phyloP scores from a whole-genome alignment of 2,329 filamentous ascomycete genomes.

The Fusarium acutatum region DNA sequence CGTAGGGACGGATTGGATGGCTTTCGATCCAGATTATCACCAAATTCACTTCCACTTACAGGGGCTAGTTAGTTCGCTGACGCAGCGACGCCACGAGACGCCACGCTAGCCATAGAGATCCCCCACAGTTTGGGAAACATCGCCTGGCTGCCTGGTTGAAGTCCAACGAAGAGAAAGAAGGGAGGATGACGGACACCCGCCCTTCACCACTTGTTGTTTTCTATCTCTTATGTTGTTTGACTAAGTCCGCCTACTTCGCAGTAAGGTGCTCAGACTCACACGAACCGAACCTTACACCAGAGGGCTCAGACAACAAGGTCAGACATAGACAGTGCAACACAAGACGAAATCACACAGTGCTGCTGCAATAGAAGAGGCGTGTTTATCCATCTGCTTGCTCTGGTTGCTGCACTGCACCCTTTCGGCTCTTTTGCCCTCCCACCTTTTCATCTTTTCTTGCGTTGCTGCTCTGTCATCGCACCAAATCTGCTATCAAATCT shows the following conservation, averaged over 20 bases:
- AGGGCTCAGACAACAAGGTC: background rate
- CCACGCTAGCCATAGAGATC: slow-evolving; percentile 26
- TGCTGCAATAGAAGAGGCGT: slow-evolving; percentile 20
- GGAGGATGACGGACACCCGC: slow-evolving; percentile 22
- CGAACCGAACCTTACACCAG: background rate
- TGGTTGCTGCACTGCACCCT: slow-evolving; percentile 18
- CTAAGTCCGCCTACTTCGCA: background rate
- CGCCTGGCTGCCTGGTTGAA: background rate
- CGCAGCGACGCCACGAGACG: slow-evolving; percentile 26
- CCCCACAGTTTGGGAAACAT: slow-evolving; percentile 11
- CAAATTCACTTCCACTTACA: slow-evolving; percentile 9
- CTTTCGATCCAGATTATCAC: background rate
- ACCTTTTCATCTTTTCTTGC: slow-evolving; percentile 11
- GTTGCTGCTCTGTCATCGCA: slow-evolving; percentile 12
- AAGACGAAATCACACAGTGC: background rate
- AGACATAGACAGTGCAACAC: background rate
- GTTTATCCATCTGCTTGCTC: slow-evolving; percentile 11
- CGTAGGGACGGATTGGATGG: background rate
- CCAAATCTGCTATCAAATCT: slow-evolving; percentile 18
- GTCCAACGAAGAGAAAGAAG: slow-evolving; percentile 1
- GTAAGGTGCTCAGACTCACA: slow-evolving; percentile 12
- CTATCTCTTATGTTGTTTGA: background rate
- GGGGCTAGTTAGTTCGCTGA: slow-evolving; percentile 14
- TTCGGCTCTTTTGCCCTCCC: slow-evolving; percentile 33
- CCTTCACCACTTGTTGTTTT: slow-evolving; percentile 3